A percentile compares a stretch with the other conserved stretches of the same genome.
Evolutionary conservation across 352 stramenopile genomes (phyloP).

Genomic region (Phytopythium oedochilum): DNA sequence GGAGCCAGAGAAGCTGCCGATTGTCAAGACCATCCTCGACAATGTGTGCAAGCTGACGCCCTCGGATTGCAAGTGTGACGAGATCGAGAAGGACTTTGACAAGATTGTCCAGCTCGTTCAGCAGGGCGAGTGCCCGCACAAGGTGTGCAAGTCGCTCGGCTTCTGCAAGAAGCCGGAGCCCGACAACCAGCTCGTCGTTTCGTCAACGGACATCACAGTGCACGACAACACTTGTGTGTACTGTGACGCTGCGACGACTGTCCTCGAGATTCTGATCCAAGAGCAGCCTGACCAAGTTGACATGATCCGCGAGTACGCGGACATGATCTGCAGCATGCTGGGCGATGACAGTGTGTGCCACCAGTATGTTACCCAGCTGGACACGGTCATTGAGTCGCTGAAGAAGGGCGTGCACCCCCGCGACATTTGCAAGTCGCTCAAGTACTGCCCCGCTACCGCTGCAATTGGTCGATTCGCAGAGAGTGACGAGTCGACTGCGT

Average conservation of each 20-base stretch:
- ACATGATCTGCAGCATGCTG: constrained; percentile 52
- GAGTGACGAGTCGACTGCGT: neutral
- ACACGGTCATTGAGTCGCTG: constrained; percentile 41
- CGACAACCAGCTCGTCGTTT: neutral
- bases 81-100: constrained; percentile 50
- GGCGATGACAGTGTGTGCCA: constrained; percentile 45
- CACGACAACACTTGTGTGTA: constrained; percentile 49
- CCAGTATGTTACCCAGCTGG: constrained; percentile 33
- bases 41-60: constrained; percentile 38
- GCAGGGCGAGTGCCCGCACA: constrained; percentile 32
- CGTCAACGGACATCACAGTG: neutral
- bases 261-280: constrained; percentile 40
- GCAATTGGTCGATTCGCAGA: neutral
- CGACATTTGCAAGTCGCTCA: constrained; percentile 37
- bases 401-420: constrained; percentile 37
- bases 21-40: constrained; percentile 34
- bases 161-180: constrained; percentile 28
- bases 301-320: constrained; percentile 38
- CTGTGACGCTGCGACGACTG: constrained; percentile 46
- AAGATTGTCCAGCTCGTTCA: constrained; percentile 49
- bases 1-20: constrained; percentile 30
- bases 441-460: constrained; percentile 24
- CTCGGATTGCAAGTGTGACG: constrained; percentile 37
- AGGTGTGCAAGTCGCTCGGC: constrained; percentile 33
- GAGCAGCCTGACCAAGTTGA: constrained; percentile 40